These are phyloP conservation scores for Leccinum rimulosum DNA, from an alignment of 768 basidiomycete genomes.

Conservation along the genomic window DNA sequence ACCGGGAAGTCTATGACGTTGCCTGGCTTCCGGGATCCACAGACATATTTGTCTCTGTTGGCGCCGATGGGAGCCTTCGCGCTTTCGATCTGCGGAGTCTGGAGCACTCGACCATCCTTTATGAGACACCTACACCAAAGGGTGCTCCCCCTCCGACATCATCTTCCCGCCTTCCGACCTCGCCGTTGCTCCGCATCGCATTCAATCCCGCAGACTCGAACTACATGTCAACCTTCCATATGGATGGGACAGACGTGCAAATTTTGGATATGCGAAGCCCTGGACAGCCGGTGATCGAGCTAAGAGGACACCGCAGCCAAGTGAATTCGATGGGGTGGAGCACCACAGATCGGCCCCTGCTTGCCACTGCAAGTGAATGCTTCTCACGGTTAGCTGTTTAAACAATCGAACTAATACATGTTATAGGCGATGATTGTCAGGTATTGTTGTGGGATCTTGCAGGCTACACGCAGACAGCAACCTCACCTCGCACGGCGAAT, in stretches of 20 bases:
- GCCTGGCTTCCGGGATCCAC: constrained; percentile 97
- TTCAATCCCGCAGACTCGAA: constrained; percentile 92
- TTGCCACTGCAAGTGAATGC: constrained; percentile 82
- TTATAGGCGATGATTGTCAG: constrained; percentile 87
- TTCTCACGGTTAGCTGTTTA: background rate
- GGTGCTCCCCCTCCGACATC: constrained; percentile 58
- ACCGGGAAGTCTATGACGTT: constrained; percentile 94
- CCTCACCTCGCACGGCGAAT: constrained; percentile 67
- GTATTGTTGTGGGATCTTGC: constrained; percentile 91
- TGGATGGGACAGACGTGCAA: constrained; percentile 86
- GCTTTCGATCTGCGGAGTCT: constrained; percentile 96
- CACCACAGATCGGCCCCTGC: constrained; percentile 72
- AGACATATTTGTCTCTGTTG: constrained; percentile 97
- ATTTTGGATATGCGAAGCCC: constrained; percentile 97
- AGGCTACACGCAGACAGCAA: constrained; percentile 54
- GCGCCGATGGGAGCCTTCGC: constrained; percentile 93
- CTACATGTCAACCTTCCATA: constrained; percentile 96
- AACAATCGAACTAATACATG: constrained; percentile 1
- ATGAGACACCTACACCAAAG: constrained; percentile 87
- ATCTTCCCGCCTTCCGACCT: constrained; percentile 68
- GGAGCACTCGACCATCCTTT: constrained; percentile 97
- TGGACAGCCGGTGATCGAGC: constrained; percentile 90
- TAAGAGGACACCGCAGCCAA: constrained; percentile 76
- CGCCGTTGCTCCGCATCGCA: constrained; percentile 80
- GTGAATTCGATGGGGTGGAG: constrained; percentile 94